These are phyloP conservation scores for Boletus hoseneyae DNA, from an alignment of 1,284 basidiomycete genomes.

Conservation along the genomic window DNA sequence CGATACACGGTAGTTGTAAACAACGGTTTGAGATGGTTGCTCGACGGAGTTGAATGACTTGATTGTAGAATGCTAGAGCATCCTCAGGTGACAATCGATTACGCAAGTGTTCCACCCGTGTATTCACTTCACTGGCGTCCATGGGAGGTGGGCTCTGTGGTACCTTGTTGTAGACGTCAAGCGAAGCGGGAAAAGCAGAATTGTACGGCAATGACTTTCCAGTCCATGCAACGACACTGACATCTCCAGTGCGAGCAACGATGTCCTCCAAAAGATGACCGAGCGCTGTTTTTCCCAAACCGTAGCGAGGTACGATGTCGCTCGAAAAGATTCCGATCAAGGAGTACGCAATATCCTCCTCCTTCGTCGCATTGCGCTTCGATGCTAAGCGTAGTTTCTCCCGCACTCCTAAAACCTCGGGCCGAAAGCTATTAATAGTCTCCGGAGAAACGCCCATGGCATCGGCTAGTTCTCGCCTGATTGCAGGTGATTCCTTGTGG, in stretches of 20 bases:
- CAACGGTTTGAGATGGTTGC: slow-evolving; percentile 7
- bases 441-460: slow-evolving; percentile 1
- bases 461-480: slow-evolving; percentile 3
- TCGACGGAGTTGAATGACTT: not conserved
- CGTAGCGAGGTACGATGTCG: slow-evolving; percentile 7
- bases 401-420: slow-evolving; percentile 1
- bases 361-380: slow-evolving; percentile 3
- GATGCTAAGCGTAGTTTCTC: slow-evolving; percentile 13
- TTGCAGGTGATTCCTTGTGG: slow-evolving; percentile 13
- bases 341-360: slow-evolving; percentile 10
- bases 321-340: slow-evolving; percentile 12
- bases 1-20: slow-evolving; percentile 7
- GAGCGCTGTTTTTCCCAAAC: not conserved
- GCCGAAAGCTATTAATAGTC: slow-evolving; percentile 2
- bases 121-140: not conserved
- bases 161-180: slow-evolving; percentile 1
- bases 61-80: not conserved
- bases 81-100: not conserved
- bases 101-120: not conserved
- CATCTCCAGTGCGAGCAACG: slow-evolving; percentile 9
- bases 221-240: slow-evolving; percentile 8
- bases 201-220: slow-evolving; percentile 8
- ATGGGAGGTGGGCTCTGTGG: slow-evolving; percentile 2
- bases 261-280: slow-evolving; percentile 6
- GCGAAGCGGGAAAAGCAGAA: not conserved